These are phyloP conservation scores for Ceratocystis destructans DNA, from an alignment of 2,329 filamentous ascomycete species.

Conservation along the genomic window DNA sequence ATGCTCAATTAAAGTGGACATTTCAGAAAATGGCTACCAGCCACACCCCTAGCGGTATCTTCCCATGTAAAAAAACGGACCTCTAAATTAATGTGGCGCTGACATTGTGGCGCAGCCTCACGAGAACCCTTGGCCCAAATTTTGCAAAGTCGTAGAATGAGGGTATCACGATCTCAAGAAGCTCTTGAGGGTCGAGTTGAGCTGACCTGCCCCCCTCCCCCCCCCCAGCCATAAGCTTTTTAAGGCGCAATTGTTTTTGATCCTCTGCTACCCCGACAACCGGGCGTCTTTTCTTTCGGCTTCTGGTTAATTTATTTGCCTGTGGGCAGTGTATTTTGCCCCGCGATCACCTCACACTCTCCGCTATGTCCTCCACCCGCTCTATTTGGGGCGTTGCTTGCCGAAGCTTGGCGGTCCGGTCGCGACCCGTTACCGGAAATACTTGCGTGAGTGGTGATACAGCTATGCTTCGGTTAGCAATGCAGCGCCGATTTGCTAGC, in stretches of 20 bases:
- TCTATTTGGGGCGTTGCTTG: slow-evolving; percentile 34
- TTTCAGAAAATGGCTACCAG: not conserved
- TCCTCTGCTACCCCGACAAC: not conserved
- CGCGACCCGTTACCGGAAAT: slow-evolving; percentile 24
- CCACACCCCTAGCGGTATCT: not conserved
- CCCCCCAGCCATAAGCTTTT: not conserved
- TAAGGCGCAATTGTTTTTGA: not conserved
- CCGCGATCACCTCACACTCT: not conserved
- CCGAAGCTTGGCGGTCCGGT: slow-evolving; percentile 30
- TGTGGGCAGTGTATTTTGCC: not conserved
- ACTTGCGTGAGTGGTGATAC: slow-evolving; percentile 20
- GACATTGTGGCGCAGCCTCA: slow-evolving; percentile 5
- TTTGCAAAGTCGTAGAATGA: slow-evolving; percentile 1
- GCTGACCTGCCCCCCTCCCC: too few relatives aligned
- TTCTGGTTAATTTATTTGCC: not conserved
- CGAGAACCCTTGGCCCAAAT: not conserved
- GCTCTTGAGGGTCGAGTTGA: not conserved
- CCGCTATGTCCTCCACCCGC: slow-evolving; percentile 41
- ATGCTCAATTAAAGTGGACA: not conserved
- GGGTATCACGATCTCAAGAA: slow-evolving; percentile 1
- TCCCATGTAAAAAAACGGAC: not conserved
- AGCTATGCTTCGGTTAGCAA: slow-evolving; percentile 23
- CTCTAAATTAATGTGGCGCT: not conserved
- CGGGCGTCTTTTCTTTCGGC: not conserved
- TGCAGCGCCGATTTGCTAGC: slow-evolving; percentile 24